phyloP scores from a whole-genome alignment of 176 grass and related monocot genomes.

The Eleusine indica region DNA sequence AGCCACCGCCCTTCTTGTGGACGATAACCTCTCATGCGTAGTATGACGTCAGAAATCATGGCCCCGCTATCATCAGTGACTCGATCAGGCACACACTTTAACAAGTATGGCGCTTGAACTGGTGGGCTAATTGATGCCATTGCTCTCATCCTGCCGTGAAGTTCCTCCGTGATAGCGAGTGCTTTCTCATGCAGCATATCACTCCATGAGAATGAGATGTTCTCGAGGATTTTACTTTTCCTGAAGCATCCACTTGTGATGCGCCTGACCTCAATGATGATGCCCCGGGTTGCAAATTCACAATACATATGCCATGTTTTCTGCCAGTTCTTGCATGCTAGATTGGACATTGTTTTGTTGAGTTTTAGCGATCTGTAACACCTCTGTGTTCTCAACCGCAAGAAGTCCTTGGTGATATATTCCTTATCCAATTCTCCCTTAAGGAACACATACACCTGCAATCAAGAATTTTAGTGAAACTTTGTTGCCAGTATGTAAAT shows the following conservation, averaged over 20 bases:
- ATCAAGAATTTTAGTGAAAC: constrained; percentile 29
- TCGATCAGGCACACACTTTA: constrained; percentile 90
- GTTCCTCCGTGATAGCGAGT: constrained; percentile 43
- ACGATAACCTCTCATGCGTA: constrained; percentile 68
- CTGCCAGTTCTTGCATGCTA: constrained; percentile 70
- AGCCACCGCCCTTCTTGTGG: constrained; percentile 93
- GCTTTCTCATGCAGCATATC: constrained; percentile 69
- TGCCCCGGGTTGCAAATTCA: constrained; percentile 81
- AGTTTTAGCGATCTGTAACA: constrained; percentile 85
- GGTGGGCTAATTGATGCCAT: constrained; percentile 83
- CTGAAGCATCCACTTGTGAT: constrained; percentile 54
- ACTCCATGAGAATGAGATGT: constrained; percentile 74
- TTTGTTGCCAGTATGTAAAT: constrained; percentile 5
- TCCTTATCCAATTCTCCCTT: constrained; percentile 69
- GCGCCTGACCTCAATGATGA: constrained; percentile 62
- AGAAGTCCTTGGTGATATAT: constrained; percentile 47
- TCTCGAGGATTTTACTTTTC: constrained; percentile 64
- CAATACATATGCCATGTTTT: constrained; percentile 79
- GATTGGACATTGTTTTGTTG: constrained; percentile 43
- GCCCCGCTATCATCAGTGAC: constrained; percentile 91
- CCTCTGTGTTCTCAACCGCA: constrained; percentile 61
- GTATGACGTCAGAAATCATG: constrained; percentile 96
- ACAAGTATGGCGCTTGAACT: constrained; percentile 78
- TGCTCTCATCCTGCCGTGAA: constrained; percentile 50
- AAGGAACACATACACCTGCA: constrained; percentile 80